Percentiles rank a stretch among this genome's conserved stretches.
Conservation (phyloP, 2,329 filamentous ascomycete species). For the Botryosphaeria dothidea region DNA sequence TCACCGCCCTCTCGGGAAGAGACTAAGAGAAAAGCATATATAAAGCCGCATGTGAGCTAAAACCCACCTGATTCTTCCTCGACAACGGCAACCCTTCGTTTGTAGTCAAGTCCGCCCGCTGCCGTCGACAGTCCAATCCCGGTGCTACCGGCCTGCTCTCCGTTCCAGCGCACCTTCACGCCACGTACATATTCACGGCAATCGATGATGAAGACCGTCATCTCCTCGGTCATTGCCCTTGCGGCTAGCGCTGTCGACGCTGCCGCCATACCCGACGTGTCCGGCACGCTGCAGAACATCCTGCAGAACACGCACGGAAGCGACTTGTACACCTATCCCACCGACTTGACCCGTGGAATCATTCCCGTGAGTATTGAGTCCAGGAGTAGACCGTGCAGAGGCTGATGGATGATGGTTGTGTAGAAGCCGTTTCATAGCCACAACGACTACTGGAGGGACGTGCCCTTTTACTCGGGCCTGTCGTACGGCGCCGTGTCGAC, state of each 20-base stretch:
- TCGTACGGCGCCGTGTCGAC: slow-evolving; percentile 58
- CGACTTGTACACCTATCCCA: slow-evolving; percentile 60
- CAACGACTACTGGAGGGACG: slow-evolving; percentile 60
- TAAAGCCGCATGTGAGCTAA: background rate
- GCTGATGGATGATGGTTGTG: background rate
- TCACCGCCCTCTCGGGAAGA: background rate
- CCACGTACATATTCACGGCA: background rate
- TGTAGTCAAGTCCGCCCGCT: too few species aligned
- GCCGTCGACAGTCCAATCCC: background rate
- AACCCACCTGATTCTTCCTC: background rate
- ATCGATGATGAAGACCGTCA: background rate
- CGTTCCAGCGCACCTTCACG: background rate
- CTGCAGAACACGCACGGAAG: slow-evolving; percentile 54
- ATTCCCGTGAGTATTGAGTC: slow-evolving; percentile 43
- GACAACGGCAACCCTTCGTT: background rate
- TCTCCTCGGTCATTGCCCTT: background rate
- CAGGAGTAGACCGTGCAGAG: background rate
- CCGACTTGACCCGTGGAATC: slow-evolving; percentile 61
- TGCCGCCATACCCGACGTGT: slow-evolving; percentile 41
- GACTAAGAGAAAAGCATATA: background rate
- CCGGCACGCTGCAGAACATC: slow-evolving; percentile 55
- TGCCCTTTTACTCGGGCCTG: slow-evolving; percentile 54
- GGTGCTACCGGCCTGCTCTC: background rate
- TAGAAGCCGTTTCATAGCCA: slow-evolving; percentile 57
- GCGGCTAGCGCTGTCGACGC: background rate